Evolutionary conservation across 179 eudicot genomes (phyloP).

Genomic region (Vitellaria paradoxa): DNA sequence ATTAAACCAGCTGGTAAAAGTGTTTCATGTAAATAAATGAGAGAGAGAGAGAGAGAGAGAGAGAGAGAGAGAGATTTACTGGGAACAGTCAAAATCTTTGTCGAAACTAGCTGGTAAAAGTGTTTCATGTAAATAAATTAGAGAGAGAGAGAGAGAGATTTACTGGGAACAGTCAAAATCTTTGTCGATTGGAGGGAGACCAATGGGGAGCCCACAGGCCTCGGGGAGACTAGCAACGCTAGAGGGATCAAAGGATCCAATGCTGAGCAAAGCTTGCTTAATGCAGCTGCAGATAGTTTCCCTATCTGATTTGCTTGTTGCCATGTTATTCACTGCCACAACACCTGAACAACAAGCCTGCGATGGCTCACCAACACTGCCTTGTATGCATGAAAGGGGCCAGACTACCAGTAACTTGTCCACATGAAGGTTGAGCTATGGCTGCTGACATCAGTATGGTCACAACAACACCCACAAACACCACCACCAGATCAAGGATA

Average conservation of each 20-base stretch:
- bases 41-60: not conserved
- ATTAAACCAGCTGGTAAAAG: too few species aligned
- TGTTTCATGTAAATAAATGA: too few species aligned
- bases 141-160: constrained; percentile 8
- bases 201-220: constrained; percentile 18
- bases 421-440: constrained; percentile 14
- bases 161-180: constrained; percentile 27
- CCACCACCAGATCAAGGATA: not conserved
- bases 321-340: not conserved
- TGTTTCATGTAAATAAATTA: too few species aligned
- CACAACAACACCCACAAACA: not conserved
- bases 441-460: not conserved
- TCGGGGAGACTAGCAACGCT: constrained; percentile 19
- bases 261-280: not conserved
- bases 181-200: constrained; percentile 21
- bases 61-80: too few species aligned
- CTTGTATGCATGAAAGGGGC: constrained; percentile 17
- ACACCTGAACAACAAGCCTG: constrained; percentile 25
- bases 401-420: constrained; percentile 1
- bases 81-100: too few species aligned
- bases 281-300: too few species aligned
- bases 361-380: constrained; percentile 6
- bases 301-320: too few species aligned
- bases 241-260: constrained; percentile 16
- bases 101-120: too few species aligned